Evolutionary conservation across 441 rosid genomes (phyloP).

Genomic region (Populus trichocarpa): DNA sequence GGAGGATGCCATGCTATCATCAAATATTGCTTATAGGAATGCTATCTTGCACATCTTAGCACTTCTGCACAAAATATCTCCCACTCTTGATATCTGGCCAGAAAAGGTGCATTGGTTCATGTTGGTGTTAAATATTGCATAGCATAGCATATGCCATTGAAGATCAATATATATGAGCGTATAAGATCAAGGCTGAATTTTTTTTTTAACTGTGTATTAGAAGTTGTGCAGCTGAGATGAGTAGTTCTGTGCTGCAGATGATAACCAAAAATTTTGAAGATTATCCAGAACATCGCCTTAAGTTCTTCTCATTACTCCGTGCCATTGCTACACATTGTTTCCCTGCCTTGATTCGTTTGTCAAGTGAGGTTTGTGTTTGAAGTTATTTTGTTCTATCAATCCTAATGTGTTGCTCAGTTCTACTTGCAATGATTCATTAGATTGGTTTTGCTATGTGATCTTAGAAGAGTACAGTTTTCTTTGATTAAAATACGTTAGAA

Average conservation of each 20-base stretch:
- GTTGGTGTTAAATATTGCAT: not conserved
- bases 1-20: not conserved
- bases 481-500: not conserved
- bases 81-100: not conserved
- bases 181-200: not conserved
- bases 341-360: conserved; percentile 83
- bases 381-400: conserved; percentile 7
- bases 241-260: conserved; percentile 58
- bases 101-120: not conserved
- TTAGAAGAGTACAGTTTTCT: not conserved
- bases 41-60: not conserved
- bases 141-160: not conserved
- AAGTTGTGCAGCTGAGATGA: conserved; percentile 1
- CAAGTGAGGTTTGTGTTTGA: conserved; percentile 75
- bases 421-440: not conserved
- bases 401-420: not conserved
- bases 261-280: conserved; percentile 99
- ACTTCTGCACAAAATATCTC: not conserved
- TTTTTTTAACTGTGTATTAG: not conserved
- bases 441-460: not conserved
- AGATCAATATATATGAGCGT: not conserved
- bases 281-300: conserved; percentile 98
- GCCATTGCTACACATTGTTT: conserved; percentile 98
- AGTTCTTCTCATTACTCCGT: conserved; percentile 97
- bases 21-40: not conserved